Evolutionary conservation across 305 asterid genomes (phyloP), one percentile per base, ranked within the genome.

Genomic region (Andrographis paniculata): DNA sequence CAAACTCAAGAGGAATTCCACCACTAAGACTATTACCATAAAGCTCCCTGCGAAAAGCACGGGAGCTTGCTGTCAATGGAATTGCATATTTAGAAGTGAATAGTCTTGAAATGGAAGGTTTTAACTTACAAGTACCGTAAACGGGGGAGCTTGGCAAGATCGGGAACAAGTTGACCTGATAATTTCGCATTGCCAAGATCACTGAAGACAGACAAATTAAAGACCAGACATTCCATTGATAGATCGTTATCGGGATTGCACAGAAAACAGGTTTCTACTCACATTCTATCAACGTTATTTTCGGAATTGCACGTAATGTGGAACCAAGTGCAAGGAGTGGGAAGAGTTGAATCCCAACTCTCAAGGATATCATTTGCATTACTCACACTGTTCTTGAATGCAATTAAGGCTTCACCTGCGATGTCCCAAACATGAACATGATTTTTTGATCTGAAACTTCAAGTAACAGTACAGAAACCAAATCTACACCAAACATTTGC

Each of bases 121-220:
- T 28, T 28, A 53, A 72, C 95, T 77, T 76, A 88, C 97, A 88
- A 67, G 80, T 84, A 88, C 68, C 84, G 89, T 62, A 88, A 72
- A 59, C 16, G 63, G 31, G 20, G 52, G 49, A 88, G 95, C 63
- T 50, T 77, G 56, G 95, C 97, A 50, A 88, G 97, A 77, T 81
- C 89, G 17, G 97, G 64, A 70, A 69, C 92, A 40, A 88, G 77
- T 68, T 58, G 74, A 27, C 97, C 97, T 11, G 94, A 69, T 74
- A 88, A 84, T 76, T 88, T 76, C 52, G 95, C 94, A 66, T 84
- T 84, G 45, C 95, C 95, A 23, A 88, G 94, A 77, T 88, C 97
- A 55, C 97, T 88, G 80, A 48, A 31, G n/a, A 48, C 48, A 21
- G 55, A 60, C 56, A 49, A 57, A 57, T 48, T 14, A 53, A 16